A percentile compares a stretch with the other conserved stretches of the same genome.
Evolutionary conservation across 257 asterid genomes (phyloP).

Genomic region (Oldenlandia corymbosa): DNA sequence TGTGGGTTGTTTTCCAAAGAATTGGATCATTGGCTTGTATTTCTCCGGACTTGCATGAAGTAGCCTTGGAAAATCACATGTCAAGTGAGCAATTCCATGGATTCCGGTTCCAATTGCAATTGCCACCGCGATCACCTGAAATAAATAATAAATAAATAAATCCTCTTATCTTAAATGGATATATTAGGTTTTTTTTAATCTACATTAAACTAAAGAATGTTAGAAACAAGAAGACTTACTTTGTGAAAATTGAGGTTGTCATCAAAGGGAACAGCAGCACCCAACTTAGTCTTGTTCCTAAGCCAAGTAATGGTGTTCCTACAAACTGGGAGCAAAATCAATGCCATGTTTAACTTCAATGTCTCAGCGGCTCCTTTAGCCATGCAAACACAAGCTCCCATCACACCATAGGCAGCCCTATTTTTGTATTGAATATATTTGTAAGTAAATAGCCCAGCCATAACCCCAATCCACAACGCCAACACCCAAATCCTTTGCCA

Average conservation of each 20-base stretch:
- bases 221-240: conserved; percentile 23
- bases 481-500: conserved; percentile 96
- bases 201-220: too few species aligned
- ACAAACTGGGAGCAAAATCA: conserved; percentile 75
- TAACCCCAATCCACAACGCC: conserved; percentile 72
- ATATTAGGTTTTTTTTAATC: too few species aligned
- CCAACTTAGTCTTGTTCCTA: conserved; percentile 62
- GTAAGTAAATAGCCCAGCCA: conserved; percentile 77
- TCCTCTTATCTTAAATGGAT: too few species aligned
- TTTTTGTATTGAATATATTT: conserved; percentile 64
- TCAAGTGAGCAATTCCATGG: conserved; percentile 60
- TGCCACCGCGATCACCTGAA: conserved; percentile 62
- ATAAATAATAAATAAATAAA: too few species aligned
- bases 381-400: conserved; percentile 83
- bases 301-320: conserved; percentile 95
- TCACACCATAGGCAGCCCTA: conserved; percentile 43
- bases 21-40: conserved; percentile 43
- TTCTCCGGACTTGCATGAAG: conserved; percentile 35
- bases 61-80: conserved; percentile 71
- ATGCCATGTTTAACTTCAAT: conserved; percentile 88
- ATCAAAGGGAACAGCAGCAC: conserved; percentile 68
- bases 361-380: conserved; percentile 99
- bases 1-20: conserved; percentile 53
- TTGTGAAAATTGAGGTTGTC: conserved; percentile 85
- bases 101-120: conserved; percentile 66